Conservation (phyloP, 2,329 filamentous ascomycete species). For the Cordyceps militaris region DNA sequence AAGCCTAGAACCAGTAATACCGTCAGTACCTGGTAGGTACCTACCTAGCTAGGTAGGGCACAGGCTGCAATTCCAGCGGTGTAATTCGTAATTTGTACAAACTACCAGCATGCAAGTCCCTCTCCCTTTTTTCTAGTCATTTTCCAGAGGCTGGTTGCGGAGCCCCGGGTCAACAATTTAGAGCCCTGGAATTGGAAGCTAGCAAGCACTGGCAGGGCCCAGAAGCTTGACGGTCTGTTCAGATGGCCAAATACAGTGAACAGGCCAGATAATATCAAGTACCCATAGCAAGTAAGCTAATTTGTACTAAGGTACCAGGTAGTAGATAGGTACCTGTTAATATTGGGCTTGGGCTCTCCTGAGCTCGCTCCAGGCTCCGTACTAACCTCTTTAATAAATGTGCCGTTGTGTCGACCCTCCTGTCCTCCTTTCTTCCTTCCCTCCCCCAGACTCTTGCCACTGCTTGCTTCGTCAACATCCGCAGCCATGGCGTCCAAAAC, state of each 20-base stretch:
- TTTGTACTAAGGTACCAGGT: background rate
- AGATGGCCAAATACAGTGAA: no score
- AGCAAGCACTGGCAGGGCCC: background rate
- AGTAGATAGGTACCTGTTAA: background rate
- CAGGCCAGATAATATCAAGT: no score
- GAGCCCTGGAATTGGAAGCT: no score
- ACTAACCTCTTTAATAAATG: background rate
- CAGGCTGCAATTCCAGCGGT: no score
- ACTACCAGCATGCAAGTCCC: no score
- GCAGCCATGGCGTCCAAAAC: slow-evolving; percentile 12
- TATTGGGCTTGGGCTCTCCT: background rate
- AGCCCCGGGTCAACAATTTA: background rate
- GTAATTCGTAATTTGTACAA: no score
- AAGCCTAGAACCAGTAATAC: no score
- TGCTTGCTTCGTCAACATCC: slow-evolving; percentile 2
- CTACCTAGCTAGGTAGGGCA: no score
- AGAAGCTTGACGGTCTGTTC: no score
- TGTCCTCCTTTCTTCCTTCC: background rate
- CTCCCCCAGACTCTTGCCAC: slow-evolving; percentile 1
- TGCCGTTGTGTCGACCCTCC: slow-evolving; percentile 4
- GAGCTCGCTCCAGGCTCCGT: background rate
- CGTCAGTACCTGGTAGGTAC: no score
- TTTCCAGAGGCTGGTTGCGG: background rate
- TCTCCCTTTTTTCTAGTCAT: no score
- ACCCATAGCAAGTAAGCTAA: no score